Conservation (phyloP, 2,329 filamentous ascomycete genomes). For the Aureobasidium sp. region DNA sequence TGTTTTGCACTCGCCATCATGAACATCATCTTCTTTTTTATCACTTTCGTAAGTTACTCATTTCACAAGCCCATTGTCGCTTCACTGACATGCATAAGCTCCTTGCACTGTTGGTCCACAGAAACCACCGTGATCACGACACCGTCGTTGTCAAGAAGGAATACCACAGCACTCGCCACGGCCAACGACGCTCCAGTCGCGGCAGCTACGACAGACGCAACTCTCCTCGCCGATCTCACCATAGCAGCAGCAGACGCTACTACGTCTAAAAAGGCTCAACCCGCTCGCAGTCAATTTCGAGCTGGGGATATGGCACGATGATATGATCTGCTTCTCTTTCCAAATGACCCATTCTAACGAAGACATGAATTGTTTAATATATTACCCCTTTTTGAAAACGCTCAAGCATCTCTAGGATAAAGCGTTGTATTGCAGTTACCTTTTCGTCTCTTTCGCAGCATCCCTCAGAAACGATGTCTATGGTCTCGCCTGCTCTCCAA, state of each 20-base stretch:
- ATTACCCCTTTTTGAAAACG: background rate
- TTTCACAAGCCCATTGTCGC: background rate
- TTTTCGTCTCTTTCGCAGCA: too few relatives aligned
- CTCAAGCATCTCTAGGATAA: background rate
- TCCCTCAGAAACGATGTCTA: too few relatives aligned
- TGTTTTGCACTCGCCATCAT: conserved; percentile 86
- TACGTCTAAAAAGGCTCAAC: conserved; percentile 21
- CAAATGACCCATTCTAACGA: background rate
- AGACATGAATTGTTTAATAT: background rate
- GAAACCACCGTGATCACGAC: conserved; percentile 40
- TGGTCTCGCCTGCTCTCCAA: conserved; percentile 51
- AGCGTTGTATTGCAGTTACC: background rate
- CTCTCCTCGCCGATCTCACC: conserved; percentile 18
- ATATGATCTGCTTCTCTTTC: background rate
- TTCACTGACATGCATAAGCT: conserved; percentile 27
- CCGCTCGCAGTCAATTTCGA: background rate
- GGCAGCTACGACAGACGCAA: conserved; percentile 24
- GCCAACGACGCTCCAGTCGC: conserved; percentile 32
- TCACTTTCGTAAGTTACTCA: conserved; percentile 18
- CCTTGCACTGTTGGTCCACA: conserved; percentile 56
- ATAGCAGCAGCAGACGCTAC: conserved; percentile 25
- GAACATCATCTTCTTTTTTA: conserved; percentile 42
- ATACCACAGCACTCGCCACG: conserved; percentile 40
- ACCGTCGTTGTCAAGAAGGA: conserved; percentile 49
- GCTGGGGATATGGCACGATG: background rate